Base-by-base conservation (phyloP, 768 basidiomycete genomes). In the Hebeloma cylindrosporum region DNA sequence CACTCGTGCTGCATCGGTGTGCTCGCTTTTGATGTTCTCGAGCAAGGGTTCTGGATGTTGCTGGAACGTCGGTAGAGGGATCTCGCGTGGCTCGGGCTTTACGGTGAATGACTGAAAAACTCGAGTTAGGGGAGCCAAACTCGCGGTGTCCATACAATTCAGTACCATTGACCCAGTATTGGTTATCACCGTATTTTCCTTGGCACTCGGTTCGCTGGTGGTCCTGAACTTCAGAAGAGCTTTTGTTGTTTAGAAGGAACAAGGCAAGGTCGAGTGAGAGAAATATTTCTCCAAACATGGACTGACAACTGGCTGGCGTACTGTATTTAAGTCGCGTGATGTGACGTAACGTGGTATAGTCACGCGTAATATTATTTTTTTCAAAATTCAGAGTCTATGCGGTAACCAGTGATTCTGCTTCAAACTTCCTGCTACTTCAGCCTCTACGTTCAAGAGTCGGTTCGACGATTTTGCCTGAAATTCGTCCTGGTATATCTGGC, bases 361-460 rank as follows among this genome's bases (percentile, higher is more conserved):
- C 34, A 40, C 41, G 22, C 9, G n/a, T 35, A 44, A 47, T 20
- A 29, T 42, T 22, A 29, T 42, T 23, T 8, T 32, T 40, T 29
- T 48, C 39, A 40, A 40, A 35, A 39, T 13, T 58, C 64, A 85
- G 30, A 79, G 64, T 47, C 67, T 75, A 43, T 82, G 77, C 0
- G 82, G 86, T 18, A 72, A 65, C 87, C 87, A 89, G 57, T 89
- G 85, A 20, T 69, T 72, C 40, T 33, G 47, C 20, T 65, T 74
- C 50, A 88, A 59, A 35, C 54, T 60, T 43, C 64, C 75, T 9
- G 73, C 83, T 6, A 88, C 85, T 59, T 84, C 81, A 37, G 68
- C 70, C 61, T 88, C 87, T 5, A 70, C 77, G n/a, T 60, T 61
- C 13, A 68, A 63, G 17, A 78, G 49, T 27, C 63, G 25, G n/a